Evolutionary conservation across 176 grass and related monocot species (phyloP), one percentile per base, ranked within the genome.

Genomic region (Thinopyrum elongatum): DNA sequence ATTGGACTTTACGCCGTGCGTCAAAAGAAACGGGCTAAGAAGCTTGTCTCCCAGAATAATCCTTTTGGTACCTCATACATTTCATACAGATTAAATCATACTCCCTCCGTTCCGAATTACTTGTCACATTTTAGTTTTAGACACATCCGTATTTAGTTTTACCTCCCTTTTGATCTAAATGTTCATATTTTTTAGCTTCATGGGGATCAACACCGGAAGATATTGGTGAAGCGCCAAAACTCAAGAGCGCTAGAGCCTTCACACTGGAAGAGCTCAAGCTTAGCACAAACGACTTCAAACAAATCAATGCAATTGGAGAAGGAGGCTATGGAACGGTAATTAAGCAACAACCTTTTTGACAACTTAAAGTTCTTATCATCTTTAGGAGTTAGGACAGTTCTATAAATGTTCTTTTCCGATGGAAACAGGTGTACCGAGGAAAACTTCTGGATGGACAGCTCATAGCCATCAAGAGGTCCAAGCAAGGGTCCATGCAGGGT

Each of bases 251-350:
- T 46, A 95, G 82, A 89, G 57, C 42, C 72, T 98, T 98, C 55
- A 72, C 84, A 84, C 76, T 87, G 65, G 92, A 95, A 78, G 90
- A 98, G 87, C 86, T 98, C 23, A 95, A 82, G 65, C 79, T 87
- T 65, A 89, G 63, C 88, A 98, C 93, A 16, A 98, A 94, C 68
- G 88, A 91, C 70, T 98, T 98, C 88, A 59, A 73, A 36, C 74
- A 92, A 84, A 93, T 83, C 31, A 98, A 95, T 57, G 79, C 81
- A 41, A 89, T 98, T 81, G 96, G 96, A 35, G 75, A 58, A 46
- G 96, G 96, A n/a, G 91, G 96, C 11, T 98, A 92, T 49, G 93
- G 96, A 92, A 91, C 63, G 71, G 97, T 98, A 94, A 75, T 49
- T 11, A 80, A 89, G 73, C 42, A 91, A 28, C 62, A 21, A 7